Base-by-base conservation (phyloP, 1,139 yeast genomes). In the Nakaseomyces nivariensis region DNA sequence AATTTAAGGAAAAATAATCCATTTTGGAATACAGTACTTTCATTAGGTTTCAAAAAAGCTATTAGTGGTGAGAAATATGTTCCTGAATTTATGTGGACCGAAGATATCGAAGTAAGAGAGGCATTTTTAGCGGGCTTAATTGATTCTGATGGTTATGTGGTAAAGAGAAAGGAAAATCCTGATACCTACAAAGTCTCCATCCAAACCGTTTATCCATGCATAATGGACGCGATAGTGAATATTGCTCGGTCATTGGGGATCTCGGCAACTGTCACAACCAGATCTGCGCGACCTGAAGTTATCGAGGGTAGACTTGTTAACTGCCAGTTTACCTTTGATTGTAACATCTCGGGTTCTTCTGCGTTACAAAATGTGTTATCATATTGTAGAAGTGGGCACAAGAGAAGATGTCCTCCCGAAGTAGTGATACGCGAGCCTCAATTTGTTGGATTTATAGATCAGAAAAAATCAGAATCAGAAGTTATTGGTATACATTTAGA, bases 41-140 rank as follows among this genome's bases (percentile, higher is more conserved):
- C 49, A 22, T 42, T 59, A 10, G 53, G 53, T 8, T 58, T 59
- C 38, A 59, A 59, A 46, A 51, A 57, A 37, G 56, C 53, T 3
- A 47, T 49, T 11, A 58, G 53, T 34, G 60, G 59, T 5, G 53
- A 50, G n/a, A 65, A 64, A 47, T 51, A 54, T 40, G 57, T 65
- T 24, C 68, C 70, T 13, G 37, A 48, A 10, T 56, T 56, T 26
- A 56, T 66, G 54, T 55, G 62, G 51, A 48, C 52, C 31, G 70
- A 66, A 38, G 60, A 61, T 25, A 52, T 69, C 43, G 60, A 55
- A 17, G 68, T 71, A 37, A 66, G 77, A 49, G 76, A 73, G 61
- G 61, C 62, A 24, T 70, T 69, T 52, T 46, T 72, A 50, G 75
- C 76, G 32, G 76, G 76, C 55, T 56, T 72, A 26, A 60, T 72